These are phyloP conservation scores for Metschnikowia kunwiensis DNA, from an alignment of 805 yeast genomes.

Conservation along the genomic window DNA sequence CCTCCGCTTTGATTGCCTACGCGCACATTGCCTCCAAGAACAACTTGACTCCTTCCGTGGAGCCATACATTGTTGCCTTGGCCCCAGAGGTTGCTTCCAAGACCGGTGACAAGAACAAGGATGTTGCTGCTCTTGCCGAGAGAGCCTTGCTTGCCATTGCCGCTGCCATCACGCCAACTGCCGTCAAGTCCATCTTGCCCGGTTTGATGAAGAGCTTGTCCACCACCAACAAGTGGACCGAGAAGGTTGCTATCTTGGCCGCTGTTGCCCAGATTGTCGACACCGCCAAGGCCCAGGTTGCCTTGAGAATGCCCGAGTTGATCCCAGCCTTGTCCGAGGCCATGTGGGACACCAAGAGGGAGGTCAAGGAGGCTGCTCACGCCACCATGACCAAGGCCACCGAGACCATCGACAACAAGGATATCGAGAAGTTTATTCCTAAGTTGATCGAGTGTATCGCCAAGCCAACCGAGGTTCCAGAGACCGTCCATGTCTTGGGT, in stretches of 20 bases:
- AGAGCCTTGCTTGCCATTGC: conserved; percentile 76
- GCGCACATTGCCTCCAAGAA: conserved; percentile 77
- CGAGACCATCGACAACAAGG: conserved; percentile 98
- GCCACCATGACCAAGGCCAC: conserved; percentile 94
- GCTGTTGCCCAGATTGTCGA: conserved; percentile 87
- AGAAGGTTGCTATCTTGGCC: conserved; percentile 86
- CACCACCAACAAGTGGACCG: conserved; percentile 92
- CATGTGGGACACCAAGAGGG: conserved; percentile 99
- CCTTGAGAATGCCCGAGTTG: conserved; percentile 99
- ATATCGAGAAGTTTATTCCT: conserved; percentile 98
- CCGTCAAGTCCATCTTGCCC: conserved; percentile 89
- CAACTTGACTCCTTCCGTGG: conserved; percentile 85
- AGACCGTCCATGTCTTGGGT: conserved; percentile 98
- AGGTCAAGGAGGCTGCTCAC: conserved; percentile 95
- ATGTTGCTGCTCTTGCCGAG: conserved; percentile 68
- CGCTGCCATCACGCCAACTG: conserved; percentile 82
- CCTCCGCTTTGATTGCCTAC: conserved; percentile 82
- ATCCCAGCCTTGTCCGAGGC: conserved; percentile 98
- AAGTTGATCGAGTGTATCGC: conserved; percentile 95
- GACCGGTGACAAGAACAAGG: conserved; percentile 89
- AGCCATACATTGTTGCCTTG: conserved; percentile 87
- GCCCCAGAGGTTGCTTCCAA: conserved; percentile 66
- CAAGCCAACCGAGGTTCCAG: conserved; percentile 95
- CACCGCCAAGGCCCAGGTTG: conserved; percentile 91
- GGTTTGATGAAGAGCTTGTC: conserved; percentile 65